Evolutionary conservation across 2,329 filamentous ascomycete genomes (phyloP).

Genomic region (Aciculosporium take): DNA sequence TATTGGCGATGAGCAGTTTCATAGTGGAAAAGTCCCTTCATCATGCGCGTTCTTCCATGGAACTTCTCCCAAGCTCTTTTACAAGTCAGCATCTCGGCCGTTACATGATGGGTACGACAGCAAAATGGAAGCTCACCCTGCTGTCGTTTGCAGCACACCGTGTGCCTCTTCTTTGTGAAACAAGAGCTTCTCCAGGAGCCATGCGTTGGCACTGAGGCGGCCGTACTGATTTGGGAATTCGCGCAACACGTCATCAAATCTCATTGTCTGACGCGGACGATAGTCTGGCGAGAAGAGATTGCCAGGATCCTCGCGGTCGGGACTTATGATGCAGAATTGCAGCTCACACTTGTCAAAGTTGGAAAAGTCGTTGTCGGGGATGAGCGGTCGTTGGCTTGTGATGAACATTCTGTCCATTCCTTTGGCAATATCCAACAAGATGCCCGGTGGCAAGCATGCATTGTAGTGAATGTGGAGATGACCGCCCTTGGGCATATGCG

Average conservation of each 20-base stretch:
- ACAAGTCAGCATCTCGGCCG: not conserved
- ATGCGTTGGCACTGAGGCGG: constrained; percentile 25
- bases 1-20: constrained; percentile 47
- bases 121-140: constrained; percentile 32
- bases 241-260: constrained; percentile 25
- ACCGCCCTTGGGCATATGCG: constrained; percentile 52
- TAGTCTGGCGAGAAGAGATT: constrained; percentile 38
- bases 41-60: constrained; percentile 54
- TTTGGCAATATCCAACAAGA: constrained; percentile 42
- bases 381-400: constrained; percentile 39
- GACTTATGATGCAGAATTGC: constrained; percentile 40
- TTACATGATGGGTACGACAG: not conserved
- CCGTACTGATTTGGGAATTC: constrained; percentile 18
- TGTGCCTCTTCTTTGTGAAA: constrained; percentile 48
- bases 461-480: constrained; percentile 70
- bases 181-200: constrained; percentile 48
- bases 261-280: constrained; percentile 28
- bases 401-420: constrained; percentile 54
- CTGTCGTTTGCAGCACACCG: constrained; percentile 30
- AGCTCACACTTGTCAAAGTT: constrained; percentile 43
- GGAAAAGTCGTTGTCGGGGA: constrained; percentile 21
- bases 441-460: constrained; percentile 48
- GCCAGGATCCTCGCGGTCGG: constrained; percentile 22
- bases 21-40: constrained; percentile 60
- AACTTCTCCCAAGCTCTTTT: constrained; percentile 45